Base-by-base conservation (phyloP, 1,284 basidiomycete species). In the Boletus austroedulis region DNA sequence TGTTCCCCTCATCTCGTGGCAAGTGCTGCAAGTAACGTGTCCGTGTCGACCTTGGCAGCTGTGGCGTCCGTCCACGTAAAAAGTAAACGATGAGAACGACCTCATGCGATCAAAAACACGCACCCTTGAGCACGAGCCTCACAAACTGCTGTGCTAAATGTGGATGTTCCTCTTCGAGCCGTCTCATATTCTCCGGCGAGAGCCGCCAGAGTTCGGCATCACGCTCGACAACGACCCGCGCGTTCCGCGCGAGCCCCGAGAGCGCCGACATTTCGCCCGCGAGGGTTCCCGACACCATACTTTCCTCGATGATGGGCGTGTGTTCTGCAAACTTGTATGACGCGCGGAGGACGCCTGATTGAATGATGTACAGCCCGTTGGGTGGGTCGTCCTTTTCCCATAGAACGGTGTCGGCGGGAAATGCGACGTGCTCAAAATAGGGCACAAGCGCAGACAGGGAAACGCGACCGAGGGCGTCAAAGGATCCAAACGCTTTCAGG, bases 221-320 rank as follows among this genome's bases (percentile, higher is more conserved):
- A 14, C 86, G 80, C 73, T 96, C 95, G 2, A 89, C 92, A 0
- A 88, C 78, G 26, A 92, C 92, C 4, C 87, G 92, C n/a, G 93
- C 89, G 70, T 96, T 97, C 49, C 95, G 78, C 24, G 82, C 79
- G 41, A 87, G 80, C 19, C 85, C 85, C 10, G 91, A 86, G 26
- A 98, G 75, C 38, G 89, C 89, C 0, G 90, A 89, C 55, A 97
- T 75, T 73, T 97, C 95, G 2, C 95, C 95, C 3, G 94, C 92
- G 7, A 96, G 77, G 0, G 93, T 93, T 2, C 94, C 94, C 2
- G 94, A 87, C 0, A 96, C 92, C 94, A 96, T 97, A 6, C 89
- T 91, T 75, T 94, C 92, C 67, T 91, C 87, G 48, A 93, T 84
- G 12, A 76, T 73, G 29, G 82, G 81, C 9, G 81, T 77, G 62